Base-by-base conservation (phyloP, 495 filamentous ascomycete species). In the Penicillium diatomitis region DNA sequence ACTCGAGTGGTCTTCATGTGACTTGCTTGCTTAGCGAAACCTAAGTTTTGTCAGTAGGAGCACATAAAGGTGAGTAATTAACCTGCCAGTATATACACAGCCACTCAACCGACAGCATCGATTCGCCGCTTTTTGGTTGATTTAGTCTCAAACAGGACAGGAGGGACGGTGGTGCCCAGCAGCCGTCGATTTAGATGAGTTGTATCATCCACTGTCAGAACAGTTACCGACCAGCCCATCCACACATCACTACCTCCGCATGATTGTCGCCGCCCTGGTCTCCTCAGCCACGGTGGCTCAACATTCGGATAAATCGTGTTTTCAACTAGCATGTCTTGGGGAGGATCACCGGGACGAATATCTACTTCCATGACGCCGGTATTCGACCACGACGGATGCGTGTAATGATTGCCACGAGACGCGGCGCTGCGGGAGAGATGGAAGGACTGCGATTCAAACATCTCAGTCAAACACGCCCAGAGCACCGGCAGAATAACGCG, bases 401-500 rank as follows among this genome's bases (percentile, higher is more conserved):
- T 53, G 40, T 41, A 48, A 43, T 51, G 58, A 46, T 46, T 51
- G 7, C 46, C 49, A 28, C 39, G 20, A 9, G 40, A 44, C 51
- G 12, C 38, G 32, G 31, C 57, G 3, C 54, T 50, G 38, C 52
- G 57, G 1, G 49, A 53, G 47, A 59, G 52, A 47, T 42, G 47
- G 31, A 71, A 66, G 41, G 58, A 72, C 41, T 58, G 61, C 31
- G 67, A 60, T n/a, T 71, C 63, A 54, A 83, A 76, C 38, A 68
- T 70, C 2, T 61, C 61, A 20, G 87, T 58, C 39, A 94, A 63
- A 27, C 74, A 71, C 45, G 73, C 72, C 74, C 87, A 80, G 0
- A 94, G 60, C 33, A 78, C 67, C 32, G 75, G 76, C 1, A 92
- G 74, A 31, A 91, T 81, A 32, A 91, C 80, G 34, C 88, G 88